Conservation (phyloP, 208 protist species). For the Acanthamoeba culbertsoni region DNA sequence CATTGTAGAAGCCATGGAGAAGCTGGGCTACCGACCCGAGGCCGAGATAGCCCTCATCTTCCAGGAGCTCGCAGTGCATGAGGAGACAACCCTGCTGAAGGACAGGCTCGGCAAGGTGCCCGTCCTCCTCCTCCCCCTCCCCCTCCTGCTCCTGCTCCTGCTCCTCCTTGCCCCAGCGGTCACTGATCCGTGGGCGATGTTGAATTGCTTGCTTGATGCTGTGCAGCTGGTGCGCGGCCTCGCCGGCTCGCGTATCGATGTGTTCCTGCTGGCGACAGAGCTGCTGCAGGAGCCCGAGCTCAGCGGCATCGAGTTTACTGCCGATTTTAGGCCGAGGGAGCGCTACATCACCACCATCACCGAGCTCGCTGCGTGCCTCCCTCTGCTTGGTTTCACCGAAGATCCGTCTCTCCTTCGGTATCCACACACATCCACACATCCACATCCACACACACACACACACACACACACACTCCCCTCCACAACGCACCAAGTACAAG, state of each 20-base stretch:
- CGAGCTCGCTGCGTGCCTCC: background rate
- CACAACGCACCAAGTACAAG: too few species aligned
- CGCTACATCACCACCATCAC: background rate
- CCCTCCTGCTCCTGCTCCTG: too few species aligned
- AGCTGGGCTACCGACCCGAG: background rate
- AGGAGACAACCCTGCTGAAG: background rate
- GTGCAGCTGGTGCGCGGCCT: background rate
- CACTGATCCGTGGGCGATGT: too few species aligned
- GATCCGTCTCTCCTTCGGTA: background rate
- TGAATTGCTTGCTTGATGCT: background rate
- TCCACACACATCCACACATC: background rate
- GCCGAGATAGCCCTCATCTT: conserved; percentile 28
- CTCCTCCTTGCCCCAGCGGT: too few species aligned
- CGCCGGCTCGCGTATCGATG: background rate
- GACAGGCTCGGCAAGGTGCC: background rate
- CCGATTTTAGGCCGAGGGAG: background rate
- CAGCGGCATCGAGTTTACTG: background rate
- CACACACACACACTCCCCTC: background rate
- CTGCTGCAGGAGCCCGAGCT: background rate
- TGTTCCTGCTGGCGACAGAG: background rate
- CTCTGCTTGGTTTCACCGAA: background rate
- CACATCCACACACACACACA: background rate
- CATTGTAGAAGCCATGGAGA: conserved; percentile 30
- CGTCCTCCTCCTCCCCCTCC: background rate
- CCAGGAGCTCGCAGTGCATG: background rate